Conservation (phyloP, 2,329 filamentous ascomycete species). For the Mycosphaerella sp. region DNA sequence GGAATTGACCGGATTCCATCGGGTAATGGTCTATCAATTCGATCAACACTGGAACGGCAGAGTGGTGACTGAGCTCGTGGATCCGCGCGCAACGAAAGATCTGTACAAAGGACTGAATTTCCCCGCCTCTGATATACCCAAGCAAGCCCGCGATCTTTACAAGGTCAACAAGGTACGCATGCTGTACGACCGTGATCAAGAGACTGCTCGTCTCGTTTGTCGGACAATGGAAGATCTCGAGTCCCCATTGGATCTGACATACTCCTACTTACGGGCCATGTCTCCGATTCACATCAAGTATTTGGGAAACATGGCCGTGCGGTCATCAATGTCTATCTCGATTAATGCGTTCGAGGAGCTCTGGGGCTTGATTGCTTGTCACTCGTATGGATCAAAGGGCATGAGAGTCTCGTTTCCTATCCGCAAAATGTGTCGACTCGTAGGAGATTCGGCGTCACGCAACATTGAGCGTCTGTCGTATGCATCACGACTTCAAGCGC, state of each 20-base stretch:
- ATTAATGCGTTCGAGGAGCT: slow-evolving; percentile 79
- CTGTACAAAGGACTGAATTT: slow-evolving; percentile 85
- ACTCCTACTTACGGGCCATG: slow-evolving; percentile 80
- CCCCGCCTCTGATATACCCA: slow-evolving; percentile 79
- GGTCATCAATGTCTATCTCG: slow-evolving; percentile 92
- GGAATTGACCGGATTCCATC: slow-evolving; percentile 83
- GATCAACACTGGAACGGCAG: slow-evolving; percentile 75
- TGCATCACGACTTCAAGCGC: slow-evolving; percentile 73
- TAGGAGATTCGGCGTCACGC: slow-evolving; percentile 77
- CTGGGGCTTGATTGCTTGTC: slow-evolving; percentile 84
- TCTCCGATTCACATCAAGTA: slow-evolving; percentile 88
- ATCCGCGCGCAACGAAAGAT: slow-evolving; percentile 71
- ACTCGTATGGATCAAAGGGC: slow-evolving; percentile 68
- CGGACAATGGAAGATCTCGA: slow-evolving; percentile 67
- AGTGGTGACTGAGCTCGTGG: slow-evolving; percentile 80
- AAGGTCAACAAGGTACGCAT: slow-evolving; percentile 84
- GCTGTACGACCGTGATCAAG: slow-evolving; percentile 75
- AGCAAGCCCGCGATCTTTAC: slow-evolving; percentile 81
- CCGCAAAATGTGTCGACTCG: slow-evolving; percentile 81
- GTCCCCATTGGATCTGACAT: slow-evolving; percentile 71
- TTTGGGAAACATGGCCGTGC: slow-evolving; percentile 78
- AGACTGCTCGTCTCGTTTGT: slow-evolving; percentile 76
- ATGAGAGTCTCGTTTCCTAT: slow-evolving; percentile 93
- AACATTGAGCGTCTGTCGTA: slow-evolving; percentile 87
- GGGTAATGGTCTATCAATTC: slow-evolving; percentile 91